A percentile compares a stretch with the other conserved stretches of the same genome.
phyloP scores from a whole-genome alignment of 2,329 filamentous ascomycete genomes.

The Pseudocercospora fuligena region DNA sequence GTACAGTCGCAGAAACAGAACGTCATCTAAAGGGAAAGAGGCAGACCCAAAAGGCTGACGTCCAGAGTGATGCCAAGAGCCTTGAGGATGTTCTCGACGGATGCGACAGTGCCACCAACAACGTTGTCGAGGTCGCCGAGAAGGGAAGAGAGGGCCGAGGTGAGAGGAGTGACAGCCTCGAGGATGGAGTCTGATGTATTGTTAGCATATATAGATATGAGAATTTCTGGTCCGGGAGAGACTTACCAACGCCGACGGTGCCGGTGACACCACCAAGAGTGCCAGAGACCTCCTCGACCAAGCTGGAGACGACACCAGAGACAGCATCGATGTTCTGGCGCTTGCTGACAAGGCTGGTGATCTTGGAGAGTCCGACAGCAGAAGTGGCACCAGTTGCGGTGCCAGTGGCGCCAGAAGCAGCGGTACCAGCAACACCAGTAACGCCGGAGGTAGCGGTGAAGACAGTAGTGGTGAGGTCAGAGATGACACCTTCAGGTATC shows the following conservation, averaged over 20 bases:
- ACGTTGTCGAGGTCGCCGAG: slow-evolving; percentile 22
- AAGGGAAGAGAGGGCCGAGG: slow-evolving; percentile 17
- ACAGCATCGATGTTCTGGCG: slow-evolving; percentile 16
- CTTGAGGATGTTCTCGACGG: slow-evolving; percentile 22
- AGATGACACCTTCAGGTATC: slow-evolving; percentile 1
- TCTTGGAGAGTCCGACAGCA: slow-evolving; percentile 5
- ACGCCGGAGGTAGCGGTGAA: slow-evolving; percentile 3
- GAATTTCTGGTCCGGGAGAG: background rate
- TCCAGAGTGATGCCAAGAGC: background rate
- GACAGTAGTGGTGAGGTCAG: background rate
- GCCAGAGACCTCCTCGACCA: slow-evolving; percentile 22
- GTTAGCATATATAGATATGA: background rate
- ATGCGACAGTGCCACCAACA: slow-evolving; percentile 14
- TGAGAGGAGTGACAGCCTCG: slow-evolving; percentile 12
- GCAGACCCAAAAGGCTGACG: background rate
- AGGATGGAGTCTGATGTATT: slow-evolving; percentile 16
- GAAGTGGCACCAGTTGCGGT: slow-evolving; percentile 5
- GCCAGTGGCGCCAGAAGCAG: background rate
- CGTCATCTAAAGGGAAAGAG: background rate
- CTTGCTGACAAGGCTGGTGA: slow-evolving; percentile 2
- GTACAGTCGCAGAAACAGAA: background rate
- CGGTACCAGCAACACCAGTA: background rate
- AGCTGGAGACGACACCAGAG: slow-evolving; percentile 13
- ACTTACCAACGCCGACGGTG: slow-evolving; percentile 24
- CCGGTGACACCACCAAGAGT: slow-evolving; percentile 20